Evolutionary conservation across 2,329 filamentous ascomycete genomes (phyloP).

Genomic region (Aspergillus eucalypticola): DNA sequence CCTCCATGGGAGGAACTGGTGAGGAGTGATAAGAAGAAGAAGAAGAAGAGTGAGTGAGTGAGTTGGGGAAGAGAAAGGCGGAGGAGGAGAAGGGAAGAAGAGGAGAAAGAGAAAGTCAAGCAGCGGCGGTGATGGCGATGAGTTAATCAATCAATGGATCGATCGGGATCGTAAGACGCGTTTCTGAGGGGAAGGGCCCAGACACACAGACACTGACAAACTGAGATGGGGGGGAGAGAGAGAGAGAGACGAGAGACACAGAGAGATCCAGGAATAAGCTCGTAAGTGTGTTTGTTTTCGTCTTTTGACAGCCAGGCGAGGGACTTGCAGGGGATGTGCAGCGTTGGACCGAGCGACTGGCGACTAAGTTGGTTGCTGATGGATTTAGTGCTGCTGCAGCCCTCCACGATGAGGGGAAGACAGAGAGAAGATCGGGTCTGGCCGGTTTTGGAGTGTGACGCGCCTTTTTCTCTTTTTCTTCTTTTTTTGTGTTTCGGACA

Average conservation of each 20-base stretch:
- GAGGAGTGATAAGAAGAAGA: conserved; percentile 7
- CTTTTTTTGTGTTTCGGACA: too few relatives aligned
- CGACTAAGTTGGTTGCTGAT: not conserved
- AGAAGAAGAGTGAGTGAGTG: conserved; percentile 1
- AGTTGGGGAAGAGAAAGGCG: not conserved
- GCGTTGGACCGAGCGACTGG: not conserved
- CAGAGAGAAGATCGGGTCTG: too few relatives aligned
- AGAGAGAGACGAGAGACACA: too few relatives aligned
- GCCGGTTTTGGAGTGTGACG: too few relatives aligned
- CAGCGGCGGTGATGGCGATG: conserved; percentile 10
- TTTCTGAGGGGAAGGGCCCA: not conserved
- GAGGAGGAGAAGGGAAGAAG: not conserved
- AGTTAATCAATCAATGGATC: not conserved
- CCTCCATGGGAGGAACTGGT: conserved; percentile 23
- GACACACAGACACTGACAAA: too few relatives aligned
- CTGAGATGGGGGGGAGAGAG: too few relatives aligned
- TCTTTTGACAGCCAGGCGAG: not conserved
- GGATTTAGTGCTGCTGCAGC: too few relatives aligned
- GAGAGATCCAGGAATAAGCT: too few relatives aligned
- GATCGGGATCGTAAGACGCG: not conserved
- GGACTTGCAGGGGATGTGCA: not conserved
- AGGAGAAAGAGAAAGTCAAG: not conserved
- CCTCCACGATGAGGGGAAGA: not conserved
- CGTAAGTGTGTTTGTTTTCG: not conserved
- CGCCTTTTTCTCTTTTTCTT: too few relatives aligned